Evolutionary conservation across 2,329 filamentous ascomycete species (phyloP).

Genomic region (Neopestalotiopsis sp.): DNA sequence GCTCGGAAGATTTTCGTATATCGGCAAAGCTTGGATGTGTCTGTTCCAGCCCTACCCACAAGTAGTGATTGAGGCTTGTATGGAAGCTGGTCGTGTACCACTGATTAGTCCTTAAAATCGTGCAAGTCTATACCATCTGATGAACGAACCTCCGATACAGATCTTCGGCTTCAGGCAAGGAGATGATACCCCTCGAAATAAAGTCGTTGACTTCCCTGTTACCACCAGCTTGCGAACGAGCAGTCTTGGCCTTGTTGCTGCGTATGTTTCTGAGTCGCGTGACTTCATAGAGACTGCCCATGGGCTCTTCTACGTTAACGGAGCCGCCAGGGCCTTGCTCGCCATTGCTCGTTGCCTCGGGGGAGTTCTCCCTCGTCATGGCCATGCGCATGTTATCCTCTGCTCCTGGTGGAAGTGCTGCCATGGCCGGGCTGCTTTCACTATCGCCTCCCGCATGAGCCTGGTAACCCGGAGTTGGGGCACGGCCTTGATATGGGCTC

Average conservation of each 20-base stretch:
- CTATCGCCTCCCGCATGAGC: neutral
- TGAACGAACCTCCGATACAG: constrained; percentile 45
- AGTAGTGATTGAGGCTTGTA: constrained; percentile 53
- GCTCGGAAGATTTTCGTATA: constrained; percentile 59
- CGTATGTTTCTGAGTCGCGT: constrained; percentile 50
- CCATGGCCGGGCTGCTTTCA: constrained; percentile 33
- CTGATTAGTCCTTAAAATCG: constrained; percentile 9
- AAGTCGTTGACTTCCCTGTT: constrained; percentile 45
- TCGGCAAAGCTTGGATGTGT: constrained; percentile 54
- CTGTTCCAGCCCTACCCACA: constrained; percentile 58
- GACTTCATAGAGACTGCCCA: constrained; percentile 60
- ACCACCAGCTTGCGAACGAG: constrained; percentile 11
- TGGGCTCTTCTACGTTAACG: constrained; percentile 51
- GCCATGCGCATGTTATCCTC: constrained; percentile 42
- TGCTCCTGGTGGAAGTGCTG: constrained; percentile 29
- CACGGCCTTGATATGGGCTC: neutral
- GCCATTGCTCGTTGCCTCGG: constrained; percentile 41
- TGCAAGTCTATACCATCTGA: neutral
- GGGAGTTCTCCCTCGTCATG: constrained; percentile 51
- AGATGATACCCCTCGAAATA: constrained; percentile 53
- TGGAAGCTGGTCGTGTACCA: constrained; percentile 41
- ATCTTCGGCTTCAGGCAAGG: constrained; percentile 52
- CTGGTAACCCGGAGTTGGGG: neutral
- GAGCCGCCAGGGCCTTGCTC: constrained; percentile 39
- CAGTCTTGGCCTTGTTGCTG: constrained; percentile 25